A percentile compares a stretch with the other conserved stretches of the same genome.
These are phyloP conservation scores for Dryadomyces quercivorus DNA, from an alignment of 2,329 filamentous ascomycete species.

Conservation along the genomic window DNA sequence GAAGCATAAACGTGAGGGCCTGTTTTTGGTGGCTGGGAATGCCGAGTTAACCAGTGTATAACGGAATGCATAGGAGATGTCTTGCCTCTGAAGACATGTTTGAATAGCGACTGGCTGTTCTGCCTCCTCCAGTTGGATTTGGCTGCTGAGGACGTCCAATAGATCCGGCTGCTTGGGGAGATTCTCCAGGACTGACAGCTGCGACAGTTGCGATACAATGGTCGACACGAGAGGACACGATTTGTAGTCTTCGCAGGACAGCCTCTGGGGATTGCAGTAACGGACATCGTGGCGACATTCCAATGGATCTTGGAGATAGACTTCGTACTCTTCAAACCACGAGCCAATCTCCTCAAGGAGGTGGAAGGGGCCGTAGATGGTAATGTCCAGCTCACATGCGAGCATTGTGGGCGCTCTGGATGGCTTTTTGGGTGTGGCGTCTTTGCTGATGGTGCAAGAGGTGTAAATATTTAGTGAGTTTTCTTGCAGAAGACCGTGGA, in stretches of 20 bases:
- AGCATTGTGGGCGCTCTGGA: background rate
- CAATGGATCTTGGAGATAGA: constrained; percentile 23
- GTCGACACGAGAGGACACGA: background rate
- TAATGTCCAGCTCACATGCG: constrained; percentile 13
- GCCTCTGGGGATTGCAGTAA: constrained; percentile 25
- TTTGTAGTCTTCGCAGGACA: constrained; percentile 6
- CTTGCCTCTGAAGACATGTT: constrained; percentile 5
- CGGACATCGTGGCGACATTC: constrained; percentile 15
- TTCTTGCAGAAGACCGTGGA: constrained; percentile 6
- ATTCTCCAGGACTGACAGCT: background rate
- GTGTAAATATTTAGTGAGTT: background rate
- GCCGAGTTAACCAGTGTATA: no score
- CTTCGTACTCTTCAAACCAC: constrained; percentile 19
- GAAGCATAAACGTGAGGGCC: constrained; percentile 29
- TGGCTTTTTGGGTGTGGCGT: background rate
- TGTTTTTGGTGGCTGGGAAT: constrained; percentile 27
- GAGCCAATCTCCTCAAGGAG: constrained; percentile 18
- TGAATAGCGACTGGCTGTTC: constrained; percentile 16
- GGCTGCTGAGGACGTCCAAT: constrained; percentile 15
- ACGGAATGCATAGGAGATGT: no score
- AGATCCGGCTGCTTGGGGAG: constrained; percentile 11
- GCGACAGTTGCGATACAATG: background rate
- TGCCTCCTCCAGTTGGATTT: constrained; percentile 17
- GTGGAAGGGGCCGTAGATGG: constrained; percentile 18
- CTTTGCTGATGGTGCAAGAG: background rate